These are phyloP conservation scores for Magnusiomyces ingens DNA, from an alignment of 1,139 yeast genomes.

Conservation along the genomic window DNA sequence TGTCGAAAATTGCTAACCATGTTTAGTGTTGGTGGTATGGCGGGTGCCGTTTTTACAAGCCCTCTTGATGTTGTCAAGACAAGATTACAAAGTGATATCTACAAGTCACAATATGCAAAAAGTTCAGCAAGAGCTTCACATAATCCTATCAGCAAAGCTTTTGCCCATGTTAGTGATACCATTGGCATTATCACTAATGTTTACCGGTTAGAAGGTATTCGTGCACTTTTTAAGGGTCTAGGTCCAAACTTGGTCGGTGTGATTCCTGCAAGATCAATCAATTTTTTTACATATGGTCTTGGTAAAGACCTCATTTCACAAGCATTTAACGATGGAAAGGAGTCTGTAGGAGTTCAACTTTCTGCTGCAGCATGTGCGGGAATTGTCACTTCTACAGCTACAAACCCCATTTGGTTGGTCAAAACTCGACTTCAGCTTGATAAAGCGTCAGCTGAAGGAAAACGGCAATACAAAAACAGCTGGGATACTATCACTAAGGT, in stretches of 20 bases:
- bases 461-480: conserved; percentile 69
- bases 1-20: not conserved
- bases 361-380: conserved; percentile 92
- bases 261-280: conserved; percentile 96
- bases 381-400: conserved; percentile 91
- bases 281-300: conserved; percentile 93
- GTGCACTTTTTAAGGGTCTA: conserved; percentile 85
- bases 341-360: conserved; percentile 80
- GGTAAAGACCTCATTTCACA: conserved; percentile 67
- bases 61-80: conserved; percentile 97
- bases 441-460: conserved; percentile 42
- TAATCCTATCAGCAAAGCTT: conserved; percentile 38
- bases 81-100: conserved; percentile 83
- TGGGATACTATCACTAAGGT: conserved; percentile 76
- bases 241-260: conserved; percentile 98
- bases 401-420: conserved; percentile 98
- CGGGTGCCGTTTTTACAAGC: conserved; percentile 88
- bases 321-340: conserved; percentile 63
- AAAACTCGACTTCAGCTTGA: conserved; percentile 93
- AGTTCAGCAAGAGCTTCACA: conserved; percentile 24
- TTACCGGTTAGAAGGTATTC: conserved; percentile 68
- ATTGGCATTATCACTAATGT: conserved; percentile 62
- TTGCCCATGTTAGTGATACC: conserved; percentile 77
- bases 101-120: conserved; percentile 27
- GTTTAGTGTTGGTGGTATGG: conserved; percentile 77